Percentiles rank a stretch among this genome's conserved stretches.
These are phyloP conservation scores for Aspergillus sp. DNA, from an alignment of 2,329 filamentous ascomycete species.

Conservation along the genomic window DNA sequence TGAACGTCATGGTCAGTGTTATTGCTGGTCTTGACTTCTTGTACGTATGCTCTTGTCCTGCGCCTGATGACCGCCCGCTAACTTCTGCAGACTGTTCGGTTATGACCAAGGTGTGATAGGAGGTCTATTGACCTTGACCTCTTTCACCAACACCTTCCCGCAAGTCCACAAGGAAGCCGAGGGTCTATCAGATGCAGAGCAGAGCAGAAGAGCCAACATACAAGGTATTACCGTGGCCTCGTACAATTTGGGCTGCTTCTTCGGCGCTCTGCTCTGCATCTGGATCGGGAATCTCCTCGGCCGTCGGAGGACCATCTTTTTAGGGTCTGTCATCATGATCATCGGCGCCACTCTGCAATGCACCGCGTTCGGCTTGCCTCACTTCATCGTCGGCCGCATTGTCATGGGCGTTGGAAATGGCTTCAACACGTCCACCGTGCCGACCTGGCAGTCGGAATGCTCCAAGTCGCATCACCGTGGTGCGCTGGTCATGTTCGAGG, in stretches of 20 bases:
- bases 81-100: conserved; percentile 18
- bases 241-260: conserved; percentile 44
- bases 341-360: conserved; percentile 42
- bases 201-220: conserved; percentile 24
- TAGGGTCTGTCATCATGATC: conserved; percentile 41
- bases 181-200: conserved; percentile 7
- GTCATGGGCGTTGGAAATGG: conserved; percentile 42
- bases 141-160: conserved; percentile 35
- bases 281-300: conserved; percentile 45
- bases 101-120: conserved; percentile 38
- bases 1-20: conserved; percentile 35
- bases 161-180: conserved; percentile 24
- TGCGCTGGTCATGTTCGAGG: conserved; percentile 46
- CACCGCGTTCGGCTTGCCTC: conserved; percentile 38
- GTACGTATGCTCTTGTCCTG: neutral
- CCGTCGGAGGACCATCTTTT: conserved; percentile 42
- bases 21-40: conserved; percentile 37
- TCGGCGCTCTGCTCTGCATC: conserved; percentile 42
- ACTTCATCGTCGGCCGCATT: conserved; percentile 44
- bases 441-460: conserved; percentile 44
- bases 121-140: conserved; percentile 34
- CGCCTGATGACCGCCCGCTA: neutral
- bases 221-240: conserved; percentile 34
- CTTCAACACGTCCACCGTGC: conserved; percentile 44
- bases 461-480: conserved; percentile 43